These are phyloP conservation scores for Exsudoporus frostii DNA, from an alignment of 768 basidiomycete genomes.

Conservation along the genomic window DNA sequence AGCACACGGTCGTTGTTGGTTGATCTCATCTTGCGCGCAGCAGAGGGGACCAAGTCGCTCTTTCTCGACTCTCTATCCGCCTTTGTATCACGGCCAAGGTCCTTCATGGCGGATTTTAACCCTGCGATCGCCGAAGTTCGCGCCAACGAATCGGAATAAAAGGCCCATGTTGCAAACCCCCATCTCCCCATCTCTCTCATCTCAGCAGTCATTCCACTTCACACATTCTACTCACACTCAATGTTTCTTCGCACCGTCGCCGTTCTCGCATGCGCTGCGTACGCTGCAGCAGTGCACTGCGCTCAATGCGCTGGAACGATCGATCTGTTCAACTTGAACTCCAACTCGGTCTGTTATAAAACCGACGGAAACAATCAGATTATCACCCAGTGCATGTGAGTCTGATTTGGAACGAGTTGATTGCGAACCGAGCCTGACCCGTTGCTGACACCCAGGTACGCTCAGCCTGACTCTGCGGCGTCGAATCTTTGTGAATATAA, in stretches of 20 bases:
- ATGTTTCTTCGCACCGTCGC: neutral
- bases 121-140: neutral
- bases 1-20: too few relatives aligned
- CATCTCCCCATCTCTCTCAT: neutral
- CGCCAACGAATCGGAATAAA: neutral
- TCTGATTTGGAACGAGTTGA: neutral
- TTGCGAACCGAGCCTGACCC: neutral
- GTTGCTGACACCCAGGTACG: neutral
- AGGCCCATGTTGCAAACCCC: neutral
- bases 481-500: neutral
- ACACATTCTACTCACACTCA: neutral
- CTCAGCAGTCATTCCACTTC: neutral
- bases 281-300: neutral
- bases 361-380: neutral
- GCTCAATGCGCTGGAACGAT: neutral
- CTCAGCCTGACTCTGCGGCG: neutral
- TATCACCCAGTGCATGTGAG: neutral
- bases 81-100: neutral
- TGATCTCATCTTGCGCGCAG: too few relatives aligned
- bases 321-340: neutral
- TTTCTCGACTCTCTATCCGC: neutral
- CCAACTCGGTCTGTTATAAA: neutral
- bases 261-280: neutral
- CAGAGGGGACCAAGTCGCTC: too few relatives aligned
- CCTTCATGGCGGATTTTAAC: neutral